These are phyloP conservation scores for Colletotrichum cereale DNA, from an alignment of 2,329 filamentous ascomycete genomes.

Conservation along the genomic window DNA sequence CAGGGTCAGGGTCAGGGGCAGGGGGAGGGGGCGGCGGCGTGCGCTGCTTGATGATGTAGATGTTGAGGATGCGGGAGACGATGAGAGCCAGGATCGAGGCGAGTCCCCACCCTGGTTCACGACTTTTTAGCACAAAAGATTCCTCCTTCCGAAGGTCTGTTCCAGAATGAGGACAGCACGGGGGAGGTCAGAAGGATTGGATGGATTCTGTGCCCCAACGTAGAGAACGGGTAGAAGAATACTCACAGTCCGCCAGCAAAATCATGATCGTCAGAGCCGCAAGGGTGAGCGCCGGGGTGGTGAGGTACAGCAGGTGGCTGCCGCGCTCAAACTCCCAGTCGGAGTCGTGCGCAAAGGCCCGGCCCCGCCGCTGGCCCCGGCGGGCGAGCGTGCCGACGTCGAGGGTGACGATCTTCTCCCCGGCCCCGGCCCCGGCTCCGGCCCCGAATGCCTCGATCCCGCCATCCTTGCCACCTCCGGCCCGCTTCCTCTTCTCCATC, in stretches of 20 bases:
- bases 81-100: constrained; percentile 62
- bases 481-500: constrained; percentile 47
- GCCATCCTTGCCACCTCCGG: constrained; percentile 1
- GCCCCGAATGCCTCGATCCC: constrained; percentile 18
- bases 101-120: constrained; percentile 59
- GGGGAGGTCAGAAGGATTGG: not conserved
- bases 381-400: constrained; percentile 46
- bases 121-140: constrained; percentile 41
- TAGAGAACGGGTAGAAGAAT: not conserved
- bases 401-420: constrained; percentile 9
- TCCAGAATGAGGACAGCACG: not conserved
- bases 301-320: constrained; percentile 63
- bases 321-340: constrained; percentile 57
- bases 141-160: not conserved
- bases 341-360: constrained; percentile 45
- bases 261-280: constrained; percentile 58
- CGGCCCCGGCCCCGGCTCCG: not conserved
- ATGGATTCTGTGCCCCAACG: not conserved
- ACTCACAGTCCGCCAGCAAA: constrained; percentile 59
- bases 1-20: no score
- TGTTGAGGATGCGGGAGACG: constrained; percentile 66
- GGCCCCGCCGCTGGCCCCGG: constrained; percentile 31
- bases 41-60: constrained; percentile 67
- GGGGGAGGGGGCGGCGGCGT: constrained; percentile 41
- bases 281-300: constrained; percentile 61